Base-by-base conservation (phyloP, 192 early-diverging fungal genomes). In the Allomyces javanicus region DNA sequence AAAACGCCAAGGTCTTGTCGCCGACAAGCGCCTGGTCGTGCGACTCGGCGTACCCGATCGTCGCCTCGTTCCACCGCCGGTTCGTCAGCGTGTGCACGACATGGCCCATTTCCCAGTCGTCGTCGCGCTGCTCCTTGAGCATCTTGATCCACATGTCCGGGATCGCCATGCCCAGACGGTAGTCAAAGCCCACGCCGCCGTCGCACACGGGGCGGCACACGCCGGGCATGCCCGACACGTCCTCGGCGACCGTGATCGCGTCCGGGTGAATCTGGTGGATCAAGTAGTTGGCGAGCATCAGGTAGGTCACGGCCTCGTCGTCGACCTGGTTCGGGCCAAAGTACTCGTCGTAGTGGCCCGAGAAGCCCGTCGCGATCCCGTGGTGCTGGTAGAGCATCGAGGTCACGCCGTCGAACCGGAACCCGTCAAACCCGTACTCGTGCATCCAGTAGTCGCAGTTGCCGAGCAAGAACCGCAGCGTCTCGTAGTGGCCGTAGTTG, bases 131-230 rank as follows among this genome's bases (percentile, higher is more conserved):
- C 73, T 97, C 93, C 73, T 97, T 97, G 62, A 97, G 75, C 67
- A 94, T 65, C 77, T 96, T 97, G 82, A 97, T 97, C 95, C 95
- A 97, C 89, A 93, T 97, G 75, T 97, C 95, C 1, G 95, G 95
- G 27, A 96, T 77, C 27, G 95, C 91, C 95, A 97, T 97, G 0
- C 85, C 87, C 24, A 97, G 79, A 26, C 95, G 87, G 74, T 96
- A 97, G 75, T 97, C 95, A 72, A 97, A 97, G 0, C 95, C 95
- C 26, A 94, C 77, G 40, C 95, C 95, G 64, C 95, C 93, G 73
- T 98, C 93, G 61, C 69, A 66, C 0, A 91, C 84, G 14, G 88
- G 79, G 22, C 90, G 81, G 75, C 95, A 92, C 50, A 96, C 79
- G 24, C 89, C 88, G n/a, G 95, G 95, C 95, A 97, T 96, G 44